A percentile compares a stretch with the other conserved stretches of the same genome.
phyloP scores from a whole-genome alignment of 2,329 filamentous ascomycete genomes.

The Talaromyces marneffei region DNA sequence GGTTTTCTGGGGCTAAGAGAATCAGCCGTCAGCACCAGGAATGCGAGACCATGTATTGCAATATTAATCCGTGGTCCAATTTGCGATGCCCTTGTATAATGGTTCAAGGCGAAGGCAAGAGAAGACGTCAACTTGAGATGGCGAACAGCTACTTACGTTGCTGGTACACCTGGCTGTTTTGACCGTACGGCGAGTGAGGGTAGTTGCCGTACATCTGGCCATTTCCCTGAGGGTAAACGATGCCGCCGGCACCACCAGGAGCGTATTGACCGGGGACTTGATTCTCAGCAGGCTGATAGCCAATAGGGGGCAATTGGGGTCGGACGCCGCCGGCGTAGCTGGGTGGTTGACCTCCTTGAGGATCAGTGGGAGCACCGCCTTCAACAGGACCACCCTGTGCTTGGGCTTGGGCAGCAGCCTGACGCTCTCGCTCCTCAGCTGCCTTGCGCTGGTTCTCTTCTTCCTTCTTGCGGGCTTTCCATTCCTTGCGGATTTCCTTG shows the following conservation, averaged over 20 bases:
- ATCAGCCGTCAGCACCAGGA: slow-evolving; percentile 24
- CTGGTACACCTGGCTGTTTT: slow-evolving; percentile 47
- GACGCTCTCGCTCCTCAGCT: slow-evolving; percentile 73
- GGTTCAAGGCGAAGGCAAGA: slow-evolving; percentile 15
- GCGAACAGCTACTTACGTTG: slow-evolving; percentile 42
- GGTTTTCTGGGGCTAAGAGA: slow-evolving; percentile 24
- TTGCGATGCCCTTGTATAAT: slow-evolving; percentile 16
- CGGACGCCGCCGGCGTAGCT: slow-evolving; percentile 48
- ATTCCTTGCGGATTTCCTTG: slow-evolving; percentile 98
- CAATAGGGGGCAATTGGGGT: slow-evolving; percentile 68
- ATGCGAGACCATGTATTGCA: slow-evolving; percentile 18
- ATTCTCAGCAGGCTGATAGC: slow-evolving; percentile 57
- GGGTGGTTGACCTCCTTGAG: slow-evolving; percentile 36
- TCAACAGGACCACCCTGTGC: slow-evolving; percentile 42
- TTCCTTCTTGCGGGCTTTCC: slow-evolving; percentile 99
- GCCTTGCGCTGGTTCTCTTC: slow-evolving; percentile 86
- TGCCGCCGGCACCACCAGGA: slow-evolving; percentile 47
- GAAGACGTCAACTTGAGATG: slow-evolving; percentile 11
- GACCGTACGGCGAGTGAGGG: slow-evolving; percentile 46
- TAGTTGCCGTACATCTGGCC: slow-evolving; percentile 47
- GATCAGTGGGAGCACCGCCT: slow-evolving; percentile 48
- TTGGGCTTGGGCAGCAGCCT: slow-evolving; percentile 55
- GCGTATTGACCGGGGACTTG: slow-evolving; percentile 59
- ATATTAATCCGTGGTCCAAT: slow-evolving; percentile 14
- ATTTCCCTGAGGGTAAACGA: slow-evolving; percentile 45